Conservation (phyloP, 805 yeast genomes). For the Saturnispora serradocipensis region DNA sequence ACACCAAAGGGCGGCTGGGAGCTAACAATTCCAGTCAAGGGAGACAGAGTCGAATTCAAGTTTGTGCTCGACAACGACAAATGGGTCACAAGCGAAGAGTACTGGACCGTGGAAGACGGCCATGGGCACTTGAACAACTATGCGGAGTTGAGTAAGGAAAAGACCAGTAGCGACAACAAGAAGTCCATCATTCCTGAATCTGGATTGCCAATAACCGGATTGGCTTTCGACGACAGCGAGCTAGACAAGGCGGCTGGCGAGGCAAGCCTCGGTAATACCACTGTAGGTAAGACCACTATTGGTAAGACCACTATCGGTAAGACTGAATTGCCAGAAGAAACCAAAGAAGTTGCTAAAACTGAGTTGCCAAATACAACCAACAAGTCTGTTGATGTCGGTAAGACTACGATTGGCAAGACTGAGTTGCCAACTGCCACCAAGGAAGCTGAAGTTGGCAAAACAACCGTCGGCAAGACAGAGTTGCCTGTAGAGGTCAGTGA, state of each 20-base stretch:
- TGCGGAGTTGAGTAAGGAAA: slow-evolving; percentile 32
- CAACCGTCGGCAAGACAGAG: not conserved
- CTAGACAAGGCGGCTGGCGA: not conserved
- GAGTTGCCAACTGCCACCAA: not conserved
- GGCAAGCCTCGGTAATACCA: slow-evolving; percentile 17
- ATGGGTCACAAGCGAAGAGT: slow-evolving; percentile 38
- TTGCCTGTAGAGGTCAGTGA: not conserved
- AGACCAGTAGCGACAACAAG: slow-evolving; percentile 21
- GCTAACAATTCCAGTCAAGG: slow-evolving; percentile 25
- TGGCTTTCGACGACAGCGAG: not conserved
- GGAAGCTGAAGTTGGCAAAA: not conserved
- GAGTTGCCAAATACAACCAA: not conserved
- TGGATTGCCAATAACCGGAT: not conserved
- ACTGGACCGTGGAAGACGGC: slow-evolving; percentile 36
- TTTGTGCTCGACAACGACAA: slow-evolving; percentile 49
- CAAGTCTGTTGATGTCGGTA: not conserved
- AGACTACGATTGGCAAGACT: slow-evolving; percentile 21
- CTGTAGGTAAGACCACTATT: slow-evolving; percentile 16
- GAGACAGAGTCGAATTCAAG: slow-evolving; percentile 34
- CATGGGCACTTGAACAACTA: slow-evolving; percentile 46
- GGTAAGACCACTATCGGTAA: not conserved
- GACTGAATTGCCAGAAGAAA: slow-evolving; percentile 8
- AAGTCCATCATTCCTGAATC: slow-evolving; percentile 35
- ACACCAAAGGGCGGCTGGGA: slow-evolving; percentile 30
- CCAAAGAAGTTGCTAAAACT: slow-evolving; percentile 21